Evolutionary conservation across 192 early-diverging fungal species (phyloP), one percentile per base, ranked within the genome.

Genomic region (Backusella liffmaniae): DNA sequence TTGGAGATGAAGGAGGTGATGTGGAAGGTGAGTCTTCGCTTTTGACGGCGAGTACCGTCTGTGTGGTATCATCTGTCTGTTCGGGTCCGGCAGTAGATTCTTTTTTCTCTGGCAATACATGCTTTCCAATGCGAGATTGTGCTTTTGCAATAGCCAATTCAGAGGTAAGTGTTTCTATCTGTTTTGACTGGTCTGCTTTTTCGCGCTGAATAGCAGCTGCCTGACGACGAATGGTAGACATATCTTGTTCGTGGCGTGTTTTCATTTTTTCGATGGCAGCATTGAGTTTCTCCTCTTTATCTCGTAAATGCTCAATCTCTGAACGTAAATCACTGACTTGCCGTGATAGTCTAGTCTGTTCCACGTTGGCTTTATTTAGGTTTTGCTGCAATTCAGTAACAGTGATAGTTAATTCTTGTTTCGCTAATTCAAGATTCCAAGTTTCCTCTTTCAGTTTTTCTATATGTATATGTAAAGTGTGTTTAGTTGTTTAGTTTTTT

Each of bases 171-270:
- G 90, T 86, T 18, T 93, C 90, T 10, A 88, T 85, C 42, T 87
- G 83, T 53, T 87, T 87, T 2, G 75, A 8, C 7, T 93, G 75
- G 18, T 87, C 81, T 7, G 78, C 67, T 67, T 90, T 91, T 32
- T 94, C 92, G 69, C 89, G 86, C 73, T 92, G 89, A 15, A 92
- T 67, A 5, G 79, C 76, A 34, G 84, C 83, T 26, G 77, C 65
- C 46, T 84, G 87, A 35, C 87, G 90, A 12, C 91, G 88, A 79
- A 89, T 76, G 23, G 78, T 72, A 1, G 79, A 32, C 72, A 91
- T 86, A 15, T 92, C 91, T 65, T 92, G 88, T 69, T 93, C 92
- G 42, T 88, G 88, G 21, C 88, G 85, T 36, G 76, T 71, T 44
- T 91, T 92, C 12, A 84, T 75, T 21, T 82, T 79, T 44, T 83